Conservation (phyloP, 169 alveolate species). For the Cryptosporidium viatorum region DNA sequence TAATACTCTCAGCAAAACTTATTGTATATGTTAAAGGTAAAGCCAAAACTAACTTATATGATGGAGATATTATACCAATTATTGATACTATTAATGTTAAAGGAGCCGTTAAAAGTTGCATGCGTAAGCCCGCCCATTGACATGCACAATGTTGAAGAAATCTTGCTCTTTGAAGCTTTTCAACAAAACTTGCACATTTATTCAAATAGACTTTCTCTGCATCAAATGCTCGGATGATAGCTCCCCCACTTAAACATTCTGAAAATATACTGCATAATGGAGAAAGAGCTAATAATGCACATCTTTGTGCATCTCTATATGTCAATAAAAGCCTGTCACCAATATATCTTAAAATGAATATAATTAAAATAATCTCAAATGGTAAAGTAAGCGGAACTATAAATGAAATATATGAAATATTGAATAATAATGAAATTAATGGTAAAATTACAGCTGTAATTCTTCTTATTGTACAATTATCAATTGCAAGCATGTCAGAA, state of each 20-base stretch:
- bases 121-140: constrained; percentile 78
- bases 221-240: constrained; percentile 74
- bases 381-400: constrained; percentile 52
- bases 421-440: constrained; percentile 69
- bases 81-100: constrained; percentile 59
- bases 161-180: constrained; percentile 63
- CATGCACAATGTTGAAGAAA: constrained; percentile 67
- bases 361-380: constrained; percentile 47
- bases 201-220: constrained; percentile 30
- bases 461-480: constrained; percentile 79
- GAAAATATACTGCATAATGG: constrained; percentile 80
- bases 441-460: constrained; percentile 75
- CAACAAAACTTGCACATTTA: constrained; percentile 52
- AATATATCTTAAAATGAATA: constrained; percentile 59
- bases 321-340: constrained; percentile 70
- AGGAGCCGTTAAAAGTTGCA: constrained; percentile 79
- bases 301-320: constrained; percentile 82
- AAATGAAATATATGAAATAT: constrained; percentile 66
- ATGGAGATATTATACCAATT: constrained; percentile 33
- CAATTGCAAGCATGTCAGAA: constrained; percentile 78
- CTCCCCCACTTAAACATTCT: constrained; percentile 78
- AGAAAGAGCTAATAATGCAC: constrained; percentile 76
- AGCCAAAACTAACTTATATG: constrained; percentile 3
- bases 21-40: constrained; percentile 57
- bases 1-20: constrained; percentile 53